Conservation (phyloP, 2,329 filamentous ascomycete species). For the Fusarium sp. region DNA sequence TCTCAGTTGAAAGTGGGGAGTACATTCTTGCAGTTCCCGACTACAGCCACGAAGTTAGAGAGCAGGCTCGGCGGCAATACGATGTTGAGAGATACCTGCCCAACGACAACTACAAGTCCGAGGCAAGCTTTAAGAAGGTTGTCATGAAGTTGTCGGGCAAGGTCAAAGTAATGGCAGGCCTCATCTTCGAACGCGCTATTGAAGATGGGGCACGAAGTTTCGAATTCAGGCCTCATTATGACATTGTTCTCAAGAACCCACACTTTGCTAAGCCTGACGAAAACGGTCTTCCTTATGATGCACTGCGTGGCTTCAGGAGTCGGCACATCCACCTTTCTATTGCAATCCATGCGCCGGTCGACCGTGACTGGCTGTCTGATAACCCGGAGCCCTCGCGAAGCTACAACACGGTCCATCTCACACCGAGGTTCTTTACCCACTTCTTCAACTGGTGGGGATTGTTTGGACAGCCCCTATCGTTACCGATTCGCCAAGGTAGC, state of each 20-base stretch:
- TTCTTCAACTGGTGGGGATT: conserved; percentile 99
- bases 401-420: conserved; percentile 97
- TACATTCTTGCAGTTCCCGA: conserved; percentile 96
- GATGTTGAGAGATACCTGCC: conserved; percentile 73
- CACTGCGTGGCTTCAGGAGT: conserved; percentile 96
- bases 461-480: conserved; percentile 93
- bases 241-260: conserved; percentile 88
- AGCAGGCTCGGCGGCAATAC: conserved; percentile 66
- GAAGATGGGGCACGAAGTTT: conserved; percentile 82
- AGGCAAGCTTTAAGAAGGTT: conserved; percentile 96
- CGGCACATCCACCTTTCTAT: conserved; percentile 97
- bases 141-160: conserved; percentile 98
- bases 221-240: conserved; percentile 92
- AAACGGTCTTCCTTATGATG: conserved; percentile 79
- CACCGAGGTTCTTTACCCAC: conserved; percentile 96
- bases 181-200: conserved; percentile 92
- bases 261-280: conserved; percentile 76
- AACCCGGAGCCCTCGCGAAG: conserved; percentile 84
- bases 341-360: conserved; percentile 87
- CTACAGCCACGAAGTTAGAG: conserved; percentile 88
- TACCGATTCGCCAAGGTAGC: conserved; percentile 92
- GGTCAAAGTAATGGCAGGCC: conserved; percentile 90
- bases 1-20: conserved; percentile 95
- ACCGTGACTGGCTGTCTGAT: conserved; percentile 86
- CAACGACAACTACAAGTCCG: conserved; percentile 76